phyloP scores from a whole-genome alignment of 345 rosid species.

The Salix purpurea region DNA sequence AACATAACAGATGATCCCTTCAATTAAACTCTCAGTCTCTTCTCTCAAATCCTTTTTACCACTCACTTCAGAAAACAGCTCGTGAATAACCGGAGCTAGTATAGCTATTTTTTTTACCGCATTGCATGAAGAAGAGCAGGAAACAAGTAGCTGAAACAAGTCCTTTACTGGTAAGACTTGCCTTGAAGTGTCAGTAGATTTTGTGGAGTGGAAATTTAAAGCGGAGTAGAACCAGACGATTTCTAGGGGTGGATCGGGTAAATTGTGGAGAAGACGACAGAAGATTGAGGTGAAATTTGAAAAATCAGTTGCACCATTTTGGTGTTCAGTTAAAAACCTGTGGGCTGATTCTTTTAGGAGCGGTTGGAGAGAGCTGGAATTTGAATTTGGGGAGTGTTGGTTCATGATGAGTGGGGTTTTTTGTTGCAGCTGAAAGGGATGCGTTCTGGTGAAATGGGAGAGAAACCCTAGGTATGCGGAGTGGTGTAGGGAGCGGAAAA shows the following conservation, averaged over 20 bases:
- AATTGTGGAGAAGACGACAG: slow-evolving; percentile 46
- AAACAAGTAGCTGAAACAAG: slow-evolving; percentile 54
- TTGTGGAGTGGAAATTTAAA: slow-evolving; percentile 40
- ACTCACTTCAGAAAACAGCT: slow-evolving; percentile 33
- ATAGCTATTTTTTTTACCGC: slow-evolving; percentile 43
- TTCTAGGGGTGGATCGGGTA: slow-evolving; percentile 61
- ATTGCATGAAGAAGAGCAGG: slow-evolving; percentile 43
- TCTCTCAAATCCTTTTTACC: slow-evolving; percentile 13
- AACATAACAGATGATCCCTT: slow-evolving; percentile 46
- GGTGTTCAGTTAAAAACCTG: slow-evolving; percentile 45
- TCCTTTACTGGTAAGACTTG: slow-evolving; percentile 31
- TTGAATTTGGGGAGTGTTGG: slow-evolving; percentile 13
- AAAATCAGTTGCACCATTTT: slow-evolving; percentile 50
- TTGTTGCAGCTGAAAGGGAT: not conserved
- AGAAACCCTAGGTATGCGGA: slow-evolving; percentile 33
- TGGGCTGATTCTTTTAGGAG: slow-evolving; percentile 60
- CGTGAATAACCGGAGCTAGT: slow-evolving; percentile 58
- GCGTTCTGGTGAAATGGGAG: not conserved
- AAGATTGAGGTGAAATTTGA: slow-evolving; percentile 57
- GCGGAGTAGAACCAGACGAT: slow-evolving; percentile 72
- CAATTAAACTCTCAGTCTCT: slow-evolving; percentile 52
- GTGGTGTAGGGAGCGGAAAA: not conserved
- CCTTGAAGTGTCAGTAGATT: slow-evolving; percentile 20
- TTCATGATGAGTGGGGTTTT: slow-evolving; percentile 25
- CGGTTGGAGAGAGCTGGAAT: slow-evolving; percentile 29